Evolutionary conservation across 2,329 filamentous ascomycete genomes (phyloP).

Genomic region (Phyllosticta citriasiana): DNA sequence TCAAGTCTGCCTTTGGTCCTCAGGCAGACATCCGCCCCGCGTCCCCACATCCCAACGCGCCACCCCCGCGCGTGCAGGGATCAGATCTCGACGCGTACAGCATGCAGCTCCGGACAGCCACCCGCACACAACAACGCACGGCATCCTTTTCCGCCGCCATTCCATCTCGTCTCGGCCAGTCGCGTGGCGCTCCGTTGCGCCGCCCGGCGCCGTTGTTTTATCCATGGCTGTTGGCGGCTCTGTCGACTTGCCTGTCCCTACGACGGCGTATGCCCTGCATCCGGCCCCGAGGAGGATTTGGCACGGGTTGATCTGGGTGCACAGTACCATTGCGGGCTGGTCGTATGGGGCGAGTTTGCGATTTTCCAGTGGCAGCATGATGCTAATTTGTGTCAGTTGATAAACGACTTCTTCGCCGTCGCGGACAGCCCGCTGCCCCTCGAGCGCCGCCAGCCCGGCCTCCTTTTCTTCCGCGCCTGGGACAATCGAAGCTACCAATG

Average conservation of each 20-base stretch:
- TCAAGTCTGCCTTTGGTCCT: too few relatives aligned
- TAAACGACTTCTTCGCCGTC: neutral
- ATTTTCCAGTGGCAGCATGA: neutral
- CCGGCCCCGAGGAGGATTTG: neutral
- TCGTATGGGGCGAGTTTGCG: neutral
- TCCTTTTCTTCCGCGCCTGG: neutral
- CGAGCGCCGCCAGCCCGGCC: neutral
- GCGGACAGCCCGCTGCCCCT: neutral
- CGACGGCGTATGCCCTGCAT: neutral
- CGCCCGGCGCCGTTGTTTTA: neutral
- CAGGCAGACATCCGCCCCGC: neutral
- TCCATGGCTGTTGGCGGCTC: neutral
- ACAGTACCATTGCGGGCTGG: neutral
- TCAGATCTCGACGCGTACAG: neutral
- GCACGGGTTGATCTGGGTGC: neutral
- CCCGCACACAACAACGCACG: neutral
- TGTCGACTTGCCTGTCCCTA: neutral
- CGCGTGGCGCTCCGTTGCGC: neutral
- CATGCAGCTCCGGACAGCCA: neutral
- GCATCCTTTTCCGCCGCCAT: neutral
- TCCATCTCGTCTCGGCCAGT: neutral
- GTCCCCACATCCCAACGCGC: neutral
- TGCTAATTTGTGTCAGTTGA: neutral
- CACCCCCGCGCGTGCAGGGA: neutral
- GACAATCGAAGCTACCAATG: neutral